Evolutionary conservation across 1,284 basidiomycete species (phyloP), one percentile per base, ranked within the genome.

Genomic region (Melampsora americana): DNA sequence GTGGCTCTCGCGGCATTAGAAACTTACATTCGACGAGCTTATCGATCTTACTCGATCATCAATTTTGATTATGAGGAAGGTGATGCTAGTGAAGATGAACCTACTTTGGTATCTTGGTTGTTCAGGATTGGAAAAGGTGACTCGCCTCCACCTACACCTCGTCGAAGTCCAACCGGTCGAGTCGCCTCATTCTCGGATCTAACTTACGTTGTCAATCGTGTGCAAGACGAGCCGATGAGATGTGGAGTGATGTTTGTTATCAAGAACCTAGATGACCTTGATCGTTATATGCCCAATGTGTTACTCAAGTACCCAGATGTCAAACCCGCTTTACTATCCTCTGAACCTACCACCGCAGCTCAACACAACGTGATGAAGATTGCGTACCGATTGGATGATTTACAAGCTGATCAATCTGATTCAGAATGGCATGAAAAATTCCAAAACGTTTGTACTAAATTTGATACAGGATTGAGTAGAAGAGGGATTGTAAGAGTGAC

Each of bases 21-120:
- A 84, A 94, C 96, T 48, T 99, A 99, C 83, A 89, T 99, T 74
- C 89, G 95, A 73, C 91, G 93, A 78, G 94, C 93, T 9, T 99
- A 99, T 85, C 90, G 92, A 80, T 95, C 94, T 18, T 99, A 99
- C 85, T 91, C 89, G 64, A 85, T 99, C 65, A 86, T 96, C 77
- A 91, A 92, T 61, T 88, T 99, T 79, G 95, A 98, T 83, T 95
- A 95, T 82, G 92, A 95, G 81, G 91, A 93, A 81, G 92, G 91
- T 11, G 90, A 93, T 81, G 86, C 87, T 30, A 81, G 87, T 42
- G 91, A 92, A 79, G 90, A 93, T 79, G 90, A 89, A 30, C 92
- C 93, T 9, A 88, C 88, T 79, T 88, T 91, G 70, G 87, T 95
- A 39, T 92, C 89, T 26, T 97, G 94, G 94, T 88, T 92, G 66